A percentile compares a stretch with the other conserved stretches of the same genome.
These are phyloP conservation scores for Lactarius trivialis DNA, from an alignment of 768 basidiomycete species.

Conservation along the genomic window DNA sequence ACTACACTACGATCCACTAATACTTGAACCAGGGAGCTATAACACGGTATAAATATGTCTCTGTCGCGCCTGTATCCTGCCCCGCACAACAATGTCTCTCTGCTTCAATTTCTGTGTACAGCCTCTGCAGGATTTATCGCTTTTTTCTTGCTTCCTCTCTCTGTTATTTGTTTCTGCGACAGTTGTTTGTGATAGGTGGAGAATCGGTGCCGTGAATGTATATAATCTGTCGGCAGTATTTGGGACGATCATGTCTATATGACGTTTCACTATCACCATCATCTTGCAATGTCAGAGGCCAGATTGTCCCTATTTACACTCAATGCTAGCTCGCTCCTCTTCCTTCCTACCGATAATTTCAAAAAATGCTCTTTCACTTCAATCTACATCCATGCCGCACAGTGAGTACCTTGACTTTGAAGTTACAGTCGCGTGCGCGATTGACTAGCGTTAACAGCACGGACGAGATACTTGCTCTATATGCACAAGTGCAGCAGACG, in stretches of 20 bases:
- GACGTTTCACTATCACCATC: conserved; percentile 1
- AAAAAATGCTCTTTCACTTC: neutral
- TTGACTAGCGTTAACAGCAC: neutral
- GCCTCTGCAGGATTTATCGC: conserved; percentile 7
- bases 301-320: neutral
- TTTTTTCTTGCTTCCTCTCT: conserved; percentile 16
- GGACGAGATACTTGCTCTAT: neutral
- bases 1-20: neutral
- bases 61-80: neutral
- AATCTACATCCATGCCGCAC: neutral
- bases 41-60: conserved; percentile 19
- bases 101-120: conserved; percentile 7
- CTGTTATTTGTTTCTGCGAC: conserved; percentile 5
- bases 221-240: conserved; percentile 14
- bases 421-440: neutral
- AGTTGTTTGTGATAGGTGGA: conserved; percentile 13
- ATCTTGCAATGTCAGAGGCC: conserved; percentile 11
- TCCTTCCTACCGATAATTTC: neutral
- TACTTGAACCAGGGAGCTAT: conserved; percentile 24
- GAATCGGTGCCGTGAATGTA: conserved; percentile 11
- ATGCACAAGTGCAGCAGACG: neutral
- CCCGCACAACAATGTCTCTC: conserved; percentile 10
- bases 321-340: neutral
- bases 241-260: conserved; percentile 1
- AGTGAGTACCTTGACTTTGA: neutral